These are phyloP conservation scores for Stentor roeselii DNA, from an alignment of 73 alveolate species.

Conservation along the genomic window DNA sequence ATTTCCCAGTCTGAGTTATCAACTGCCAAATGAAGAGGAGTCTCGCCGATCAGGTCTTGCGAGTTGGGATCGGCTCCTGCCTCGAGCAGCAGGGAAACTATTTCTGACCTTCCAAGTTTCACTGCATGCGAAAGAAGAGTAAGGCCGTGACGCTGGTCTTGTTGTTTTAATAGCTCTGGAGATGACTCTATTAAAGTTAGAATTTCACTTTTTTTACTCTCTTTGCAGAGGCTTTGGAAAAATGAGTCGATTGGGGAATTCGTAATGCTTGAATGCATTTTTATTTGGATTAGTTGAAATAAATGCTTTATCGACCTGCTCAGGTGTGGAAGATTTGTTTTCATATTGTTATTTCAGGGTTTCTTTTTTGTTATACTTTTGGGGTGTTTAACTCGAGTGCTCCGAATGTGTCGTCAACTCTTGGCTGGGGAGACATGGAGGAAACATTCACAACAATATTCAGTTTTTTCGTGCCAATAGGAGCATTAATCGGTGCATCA, in stretches of 20 bases:
- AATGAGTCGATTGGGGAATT: too few relatives aligned
- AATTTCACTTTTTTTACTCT: too few relatives aligned
- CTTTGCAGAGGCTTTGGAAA: too few relatives aligned
- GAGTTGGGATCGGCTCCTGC: background rate
- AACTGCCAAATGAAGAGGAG: constrained; percentile 42
- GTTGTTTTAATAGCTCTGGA: too few relatives aligned
- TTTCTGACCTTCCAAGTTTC: too few relatives aligned
- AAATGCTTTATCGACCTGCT: background rate
- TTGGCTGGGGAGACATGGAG: background rate
- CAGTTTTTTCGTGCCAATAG: background rate
- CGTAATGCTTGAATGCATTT: too few relatives aligned
- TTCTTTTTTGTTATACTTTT: background rate
- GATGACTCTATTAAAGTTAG: too few relatives aligned
- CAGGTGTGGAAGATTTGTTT: background rate
- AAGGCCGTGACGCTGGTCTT: too few relatives aligned
- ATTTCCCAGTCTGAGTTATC: constrained; percentile 24
- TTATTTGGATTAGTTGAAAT: too few relatives aligned
- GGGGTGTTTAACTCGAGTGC: background rate
- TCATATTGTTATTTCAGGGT: background rate
- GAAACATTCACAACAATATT: background rate
- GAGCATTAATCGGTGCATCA: background rate
- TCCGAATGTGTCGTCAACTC: background rate
- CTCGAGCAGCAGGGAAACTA: too few relatives aligned
- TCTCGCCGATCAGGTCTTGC: constrained; percentile 1
- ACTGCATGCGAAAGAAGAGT: too few relatives aligned